Percentiles rank a stretch among this genome's conserved stretches.
These are phyloP conservation scores for Sporothrix dimorphospora DNA, from an alignment of 2,329 filamentous ascomycete genomes.

Conservation along the genomic window DNA sequence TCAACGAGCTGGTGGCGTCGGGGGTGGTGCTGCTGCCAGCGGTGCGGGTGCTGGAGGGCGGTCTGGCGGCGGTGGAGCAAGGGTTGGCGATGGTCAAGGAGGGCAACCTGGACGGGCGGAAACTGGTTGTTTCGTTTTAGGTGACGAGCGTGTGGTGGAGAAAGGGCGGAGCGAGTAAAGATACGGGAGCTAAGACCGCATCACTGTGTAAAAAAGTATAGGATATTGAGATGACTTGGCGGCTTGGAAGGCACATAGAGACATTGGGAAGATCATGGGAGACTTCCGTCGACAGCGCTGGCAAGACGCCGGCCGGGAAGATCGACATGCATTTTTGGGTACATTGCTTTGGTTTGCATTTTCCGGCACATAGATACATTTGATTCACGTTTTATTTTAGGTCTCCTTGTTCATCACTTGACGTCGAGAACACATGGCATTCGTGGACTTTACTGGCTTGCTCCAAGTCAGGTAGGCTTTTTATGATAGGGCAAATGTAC, in stretches of 20 bases:
- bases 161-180: too few relatives aligned
- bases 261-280: background rate
- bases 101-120: slow-evolving; percentile 42
- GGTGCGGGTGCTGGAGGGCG: slow-evolving; percentile 42
- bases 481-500: background rate
- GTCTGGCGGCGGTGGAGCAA: slow-evolving; percentile 39
- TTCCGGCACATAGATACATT: background rate
- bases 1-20: slow-evolving; percentile 41
- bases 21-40: slow-evolving; percentile 40
- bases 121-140: slow-evolving; percentile 39
- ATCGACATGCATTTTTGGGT: background rate
- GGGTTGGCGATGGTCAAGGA: slow-evolving; percentile 43
- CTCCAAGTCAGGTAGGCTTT: too few relatives aligned
- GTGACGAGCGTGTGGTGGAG: background rate
- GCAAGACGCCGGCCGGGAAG: background rate
- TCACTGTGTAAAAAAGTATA: slow-evolving; percentile 2
- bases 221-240: background rate
- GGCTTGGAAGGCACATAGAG: too few relatives aligned
- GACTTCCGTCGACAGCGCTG: background rate
- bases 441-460: too few relatives aligned
- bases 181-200: background rate
- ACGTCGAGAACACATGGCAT: too few relatives aligned
- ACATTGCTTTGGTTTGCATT: background rate
- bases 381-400: background rate
- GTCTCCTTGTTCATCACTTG: background rate